Base-by-base conservation (phyloP, 2,329 filamentous ascomycete species). In the Chalara sp. region DNA sequence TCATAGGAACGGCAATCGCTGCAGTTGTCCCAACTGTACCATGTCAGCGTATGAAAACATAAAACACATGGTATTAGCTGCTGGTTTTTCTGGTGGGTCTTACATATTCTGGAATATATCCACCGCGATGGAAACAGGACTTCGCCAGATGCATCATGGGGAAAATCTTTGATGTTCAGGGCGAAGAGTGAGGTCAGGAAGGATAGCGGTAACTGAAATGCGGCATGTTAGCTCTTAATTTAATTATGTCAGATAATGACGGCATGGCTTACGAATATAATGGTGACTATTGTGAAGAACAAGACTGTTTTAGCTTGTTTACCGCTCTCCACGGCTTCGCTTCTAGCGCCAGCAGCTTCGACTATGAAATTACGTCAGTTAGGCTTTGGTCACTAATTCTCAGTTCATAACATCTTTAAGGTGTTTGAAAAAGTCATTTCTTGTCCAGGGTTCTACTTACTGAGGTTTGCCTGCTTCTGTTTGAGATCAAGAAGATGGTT, bases 381-480 rank as follows among this genome's bases (percentile, higher is more conserved):
- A 8, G 2, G 31, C 8, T 8, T 13, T 45, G 21, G 39, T 41
- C 29, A 45, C 32, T 3, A 43, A 41, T 35, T 53, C 21, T 29
- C 41, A 13, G 10, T 39, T 32, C 37, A 43, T 39, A 11, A 35
- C 21, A 21, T 21, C 21, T 21, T 37, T 33, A 32, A 30, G 7
- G 51, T 47, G 29, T 53, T 47, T 4, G 51, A 46, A 21, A 21
- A 21, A 21, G 21, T 21, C 21, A 21, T 21, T 21, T 21, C 21
- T 21, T 21, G 21, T 21, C 21, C 21, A 21, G 21, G 3, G 21
- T 3, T 21, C 21, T 21, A 21, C 21, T 21, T 21, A 21, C 21
- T 21, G 5, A 40, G 29, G 40, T 53, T 53, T 28, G 51, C 51
- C 46, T 53, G 51, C 43, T 53, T 53, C 42, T 53, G 51, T 43